Evolutionary conservation across 768 basidiomycete genomes (phyloP).

Genomic region (Galerina sulciceps): DNA sequence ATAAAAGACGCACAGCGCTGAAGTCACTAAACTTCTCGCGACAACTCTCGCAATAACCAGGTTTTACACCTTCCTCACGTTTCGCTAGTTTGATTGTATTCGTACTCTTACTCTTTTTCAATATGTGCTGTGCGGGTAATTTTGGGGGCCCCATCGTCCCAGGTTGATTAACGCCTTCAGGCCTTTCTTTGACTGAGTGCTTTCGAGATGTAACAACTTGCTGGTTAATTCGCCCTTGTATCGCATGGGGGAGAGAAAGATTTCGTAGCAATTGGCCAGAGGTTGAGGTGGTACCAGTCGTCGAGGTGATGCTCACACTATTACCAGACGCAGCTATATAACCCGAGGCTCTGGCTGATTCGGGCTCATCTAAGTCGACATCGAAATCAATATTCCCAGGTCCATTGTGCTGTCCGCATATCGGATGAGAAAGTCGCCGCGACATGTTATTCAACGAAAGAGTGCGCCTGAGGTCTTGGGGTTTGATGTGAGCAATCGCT

Average conservation of each 20-base stretch:
- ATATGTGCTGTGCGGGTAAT: conserved; percentile 52
- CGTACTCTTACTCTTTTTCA: conserved; percentile 82
- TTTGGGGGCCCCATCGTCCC: conserved; percentile 78
- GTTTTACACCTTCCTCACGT: conserved; percentile 86
- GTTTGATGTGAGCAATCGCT: conserved; percentile 32
- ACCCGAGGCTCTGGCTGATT: conserved; percentile 72
- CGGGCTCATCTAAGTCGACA: conserved; percentile 47
- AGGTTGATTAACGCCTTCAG: conserved; percentile 25
- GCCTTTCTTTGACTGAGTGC: conserved; percentile 33
- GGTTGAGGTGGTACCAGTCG: conserved; percentile 83
- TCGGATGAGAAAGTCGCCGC: conserved; percentile 47
- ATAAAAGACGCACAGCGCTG: conserved; percentile 57
- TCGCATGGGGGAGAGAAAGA: conserved; percentile 52
- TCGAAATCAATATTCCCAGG: conserved; percentile 26
- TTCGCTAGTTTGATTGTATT: conserved; percentile 76
- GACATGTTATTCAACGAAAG: conserved; percentile 81
- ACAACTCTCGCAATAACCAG: conserved; percentile 98
- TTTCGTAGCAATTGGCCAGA: conserved; percentile 50
- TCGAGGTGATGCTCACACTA: conserved; percentile 90
- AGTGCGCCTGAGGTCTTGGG: conserved; percentile 66
- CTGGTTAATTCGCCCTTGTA: conserved; percentile 61
- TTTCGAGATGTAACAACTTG: conserved; percentile 73
- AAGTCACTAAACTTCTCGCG: conserved; percentile 90
- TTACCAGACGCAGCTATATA: conserved; percentile 94
- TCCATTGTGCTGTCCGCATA: conserved; percentile 24